Evolutionary conservation across 176 grass and related monocot genomes (phyloP), one percentile per base, ranked within the genome.

Genomic region (Oryza glumipatula): DNA sequence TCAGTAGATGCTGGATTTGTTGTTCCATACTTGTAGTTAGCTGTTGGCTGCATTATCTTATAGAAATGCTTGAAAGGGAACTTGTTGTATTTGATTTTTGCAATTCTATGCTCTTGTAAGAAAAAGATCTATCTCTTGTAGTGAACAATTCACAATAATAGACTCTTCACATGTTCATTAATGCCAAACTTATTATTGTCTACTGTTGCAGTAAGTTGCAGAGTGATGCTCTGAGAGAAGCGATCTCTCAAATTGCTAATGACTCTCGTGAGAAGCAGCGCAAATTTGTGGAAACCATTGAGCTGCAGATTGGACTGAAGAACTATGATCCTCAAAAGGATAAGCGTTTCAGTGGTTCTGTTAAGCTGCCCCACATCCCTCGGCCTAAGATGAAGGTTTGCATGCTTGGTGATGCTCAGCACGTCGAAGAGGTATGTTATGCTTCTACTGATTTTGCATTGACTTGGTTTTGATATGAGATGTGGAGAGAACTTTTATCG

Each of bases 311-410:
- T 88, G 88, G 89, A 0, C 72, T 94, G 39, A 91, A 94, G 92
- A 94, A 94, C 83, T 94, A 94, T 90, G 92, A 94, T 47, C 92
- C 92, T 4, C 92, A 94, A 61, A 94, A 94, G 82, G 89, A 94
- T 60, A 94, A 94, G 79, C 92, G 92, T 76, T 93, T 93, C 71
- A 90, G 88, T 81, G 91, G 91, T 36, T 77, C 88, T 35, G 91
- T 93, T 28, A 93, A 90, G 85, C 88, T 93, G 16, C 88, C 88
- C 22, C 88, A 93, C 72, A 90, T 93, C 78, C 91, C 91, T 45
- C 91, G 88, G 1, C 91, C 91, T 15, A 93, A 93, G 66, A 90
- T 93, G 91, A 93, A 90, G 85, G 79, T 90, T 24, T 93, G 91
- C 84, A 93, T 93, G 91, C 91, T 93, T 82, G 91, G 91, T 85